phyloP scores from a whole-genome alignment of 176 grass and related monocot species.

The Ampelocalamus luodianensis region DNA sequence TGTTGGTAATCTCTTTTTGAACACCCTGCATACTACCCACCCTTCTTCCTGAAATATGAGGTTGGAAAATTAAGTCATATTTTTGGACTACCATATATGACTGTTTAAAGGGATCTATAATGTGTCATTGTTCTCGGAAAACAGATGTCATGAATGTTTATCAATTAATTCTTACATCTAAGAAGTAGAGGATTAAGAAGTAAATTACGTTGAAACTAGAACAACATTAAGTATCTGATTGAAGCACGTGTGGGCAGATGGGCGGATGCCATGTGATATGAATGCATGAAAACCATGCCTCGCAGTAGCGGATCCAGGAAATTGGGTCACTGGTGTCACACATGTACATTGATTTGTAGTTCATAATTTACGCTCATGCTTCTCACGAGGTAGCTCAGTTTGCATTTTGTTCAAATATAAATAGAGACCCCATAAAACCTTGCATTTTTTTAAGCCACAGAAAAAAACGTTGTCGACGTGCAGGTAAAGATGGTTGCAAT shows the following conservation, averaged over 20 bases:
- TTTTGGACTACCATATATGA: background rate
- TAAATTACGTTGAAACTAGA: background rate
- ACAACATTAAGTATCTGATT: too few relatives aligned
- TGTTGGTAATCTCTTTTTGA: constrained; percentile 87
- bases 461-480: background rate
- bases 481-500: background rate
- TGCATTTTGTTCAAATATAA: too few relatives aligned
- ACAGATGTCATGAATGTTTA: too few relatives aligned
- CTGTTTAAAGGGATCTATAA: background rate
- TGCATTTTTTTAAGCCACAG: background rate
- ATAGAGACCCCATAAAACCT: background rate
- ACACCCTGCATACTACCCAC: constrained; percentile 96
- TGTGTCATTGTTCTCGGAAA: too few relatives aligned
- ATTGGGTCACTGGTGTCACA: too few relatives aligned
- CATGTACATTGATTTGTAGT: background rate
- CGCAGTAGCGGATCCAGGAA: too few relatives aligned
- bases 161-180: background rate
- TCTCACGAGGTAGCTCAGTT: too few relatives aligned
- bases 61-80: background rate
- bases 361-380: too few relatives aligned
- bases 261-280: background rate
- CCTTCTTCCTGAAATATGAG: constrained; percentile 78
- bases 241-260: too few relatives aligned
- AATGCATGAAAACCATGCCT: background rate
- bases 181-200: background rate